phyloP scores from a whole-genome alignment of 306 rosid species.

The Hippophae tibetana region DNA sequence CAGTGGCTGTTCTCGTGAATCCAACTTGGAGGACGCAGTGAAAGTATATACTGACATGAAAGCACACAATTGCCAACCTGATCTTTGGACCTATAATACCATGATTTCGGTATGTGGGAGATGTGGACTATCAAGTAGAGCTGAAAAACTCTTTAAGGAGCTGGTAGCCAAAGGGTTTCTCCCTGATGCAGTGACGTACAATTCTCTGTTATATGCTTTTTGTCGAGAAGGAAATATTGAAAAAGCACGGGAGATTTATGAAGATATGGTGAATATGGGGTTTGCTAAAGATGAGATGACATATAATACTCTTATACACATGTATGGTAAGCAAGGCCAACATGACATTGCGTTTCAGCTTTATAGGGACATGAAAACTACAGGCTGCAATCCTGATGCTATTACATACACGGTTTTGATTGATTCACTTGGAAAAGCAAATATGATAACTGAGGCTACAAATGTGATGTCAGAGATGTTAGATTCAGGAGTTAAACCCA shows the following conservation, averaged over 20 bases:
- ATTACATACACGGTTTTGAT: conserved; percentile 79
- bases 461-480: conserved; percentile 84
- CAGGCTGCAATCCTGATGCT: conserved; percentile 69
- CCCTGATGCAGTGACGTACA: conserved; percentile 86
- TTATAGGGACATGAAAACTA: conserved; percentile 66
- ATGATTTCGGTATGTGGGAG: conserved; percentile 93
- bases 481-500: conserved; percentile 77
- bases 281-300: conserved; percentile 96
- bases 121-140: conserved; percentile 58
- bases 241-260: conserved; percentile 54
- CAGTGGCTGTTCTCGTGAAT: conserved; percentile 82
- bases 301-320: conserved; percentile 78
- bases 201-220: conserved; percentile 78
- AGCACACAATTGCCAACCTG: conserved; percentile 60
- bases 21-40: conserved; percentile 71
- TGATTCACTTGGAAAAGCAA: conserved; percentile 87
- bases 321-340: conserved; percentile 81
- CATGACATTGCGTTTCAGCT: conserved; percentile 62
- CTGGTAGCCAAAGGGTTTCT: conserved; percentile 72
- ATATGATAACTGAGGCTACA: conserved; percentile 63
- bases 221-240: conserved; percentile 63
- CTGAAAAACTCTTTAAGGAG: conserved; percentile 60
- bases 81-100: conserved; percentile 93
- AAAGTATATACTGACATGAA: conserved; percentile 59
- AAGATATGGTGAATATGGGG: conserved; percentile 75